Evolutionary conservation across 2,329 filamentous ascomycete genomes (phyloP), one percentile per base, ranked within the genome.

Genomic region (Microsporum canis): DNA sequence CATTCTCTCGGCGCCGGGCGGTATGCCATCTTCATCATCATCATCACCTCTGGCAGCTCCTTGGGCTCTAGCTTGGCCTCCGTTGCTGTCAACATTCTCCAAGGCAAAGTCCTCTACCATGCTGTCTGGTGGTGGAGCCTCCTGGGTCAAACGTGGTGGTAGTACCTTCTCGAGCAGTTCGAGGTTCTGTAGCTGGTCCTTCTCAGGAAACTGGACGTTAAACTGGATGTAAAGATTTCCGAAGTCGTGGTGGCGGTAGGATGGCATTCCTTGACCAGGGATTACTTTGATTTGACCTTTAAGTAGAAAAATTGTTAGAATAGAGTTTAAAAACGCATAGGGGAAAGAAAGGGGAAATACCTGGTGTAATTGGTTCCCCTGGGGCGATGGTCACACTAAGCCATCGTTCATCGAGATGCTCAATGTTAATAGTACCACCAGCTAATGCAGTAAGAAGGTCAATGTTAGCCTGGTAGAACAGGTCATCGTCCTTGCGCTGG

Each of bases 141-240:
- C 78, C 72, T 88, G 81, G 43, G 86, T 72, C 43, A 83, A 74
- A 62, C 85, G 87, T 1, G 88, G 77, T 1, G 92, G 92, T n/a
- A 99, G 84, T 60, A 96, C 86, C 68, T 86, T 82, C 71, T 94
- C 91, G 43, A 99, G 85, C 10, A 86, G 80, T 61, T 89, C 84
- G 68, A 95, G 88, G 64, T 89, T 87, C 62, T 84, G 80, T 14
- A 85, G 79, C 41, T 83, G 73, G 71, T 84, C 80, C 78, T 86
- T 87, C 71, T 89, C 87, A 57, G 94, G 94, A 83, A 99, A 97
- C 78, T 95, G 96, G 77, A 99, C 91, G 71, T 89, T 87, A 79
- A 99, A 99, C 73, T 95, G 90, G 71, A 99, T 91, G 80, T 94
- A 99, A 69, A 99, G 81, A 78, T 99, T 96, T 71, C 94, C 94